Conservation (phyloP, 192 early-diverging fungal genomes). For the Backusella tuberculispora region DNA sequence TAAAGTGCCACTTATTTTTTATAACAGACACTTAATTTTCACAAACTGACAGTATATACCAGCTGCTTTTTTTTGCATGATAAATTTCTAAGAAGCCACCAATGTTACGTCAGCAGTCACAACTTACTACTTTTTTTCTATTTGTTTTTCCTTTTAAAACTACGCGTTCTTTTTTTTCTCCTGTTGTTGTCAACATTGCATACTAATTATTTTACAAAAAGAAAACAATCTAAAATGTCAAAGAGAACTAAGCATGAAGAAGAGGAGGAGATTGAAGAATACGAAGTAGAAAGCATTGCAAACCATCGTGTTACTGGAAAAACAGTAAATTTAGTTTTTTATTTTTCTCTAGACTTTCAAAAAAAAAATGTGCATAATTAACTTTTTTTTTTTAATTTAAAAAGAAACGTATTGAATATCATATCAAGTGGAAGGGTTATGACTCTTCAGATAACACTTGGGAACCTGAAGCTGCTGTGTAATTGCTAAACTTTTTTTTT, state of each 20-base stretch:
- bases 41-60: no score
- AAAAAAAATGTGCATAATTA: not conserved
- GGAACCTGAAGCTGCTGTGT: slow-evolving; percentile 4
- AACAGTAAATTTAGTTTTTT: not conserved
- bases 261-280: slow-evolving; percentile 16
- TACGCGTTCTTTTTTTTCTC: not conserved
- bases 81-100: no score
- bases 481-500: not conserved
- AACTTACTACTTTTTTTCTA: no score
- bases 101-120: no score
- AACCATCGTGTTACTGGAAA: not conserved
- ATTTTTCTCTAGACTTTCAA: no score
- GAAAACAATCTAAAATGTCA: not conserved
- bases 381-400: not conserved
- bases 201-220: not conserved
- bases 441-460: slow-evolving; percentile 10
- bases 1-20: no score
- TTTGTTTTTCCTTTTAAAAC: no score
- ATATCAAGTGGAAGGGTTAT: slow-evolving; percentile 7
- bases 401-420: not conserved
- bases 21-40: no score
- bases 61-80: no score
- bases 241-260: not conserved
- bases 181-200: not conserved
- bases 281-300: slow-evolving; percentile 3